Evolutionary conservation across 495 filamentous ascomycete species (phyloP).

Genomic region (Aspergillus sclerotioniger): DNA sequence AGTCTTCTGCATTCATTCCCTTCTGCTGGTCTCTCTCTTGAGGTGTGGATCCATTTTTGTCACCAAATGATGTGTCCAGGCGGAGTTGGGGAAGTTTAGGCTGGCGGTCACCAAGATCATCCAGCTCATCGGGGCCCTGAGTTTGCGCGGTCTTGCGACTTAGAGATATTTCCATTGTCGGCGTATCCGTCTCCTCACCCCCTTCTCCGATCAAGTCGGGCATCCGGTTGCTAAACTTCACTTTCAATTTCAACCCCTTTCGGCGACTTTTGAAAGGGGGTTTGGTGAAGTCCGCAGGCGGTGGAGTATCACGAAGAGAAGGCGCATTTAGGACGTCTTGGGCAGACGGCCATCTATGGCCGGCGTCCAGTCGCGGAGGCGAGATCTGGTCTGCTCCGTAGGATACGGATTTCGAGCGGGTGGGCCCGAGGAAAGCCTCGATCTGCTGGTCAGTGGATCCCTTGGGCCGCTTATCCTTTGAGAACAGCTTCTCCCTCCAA

Average conservation of each 20-base stretch:
- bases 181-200: conserved; percentile 74
- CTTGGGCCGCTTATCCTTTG: conserved; percentile 38
- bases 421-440: conserved; percentile 44
- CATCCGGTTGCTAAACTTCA: conserved; percentile 64
- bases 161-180: conserved; percentile 64
- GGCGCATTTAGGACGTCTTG: conserved; percentile 24
- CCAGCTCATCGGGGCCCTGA: conserved; percentile 6
- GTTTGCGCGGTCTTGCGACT: conserved; percentile 45
- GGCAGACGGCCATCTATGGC: conserved; percentile 26
- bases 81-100: conserved; percentile 25
- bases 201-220: conserved; percentile 84
- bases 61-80: conserved; percentile 40
- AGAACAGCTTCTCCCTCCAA: conserved; percentile 51
- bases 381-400: conserved; percentile 18
- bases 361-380: conserved; percentile 20
- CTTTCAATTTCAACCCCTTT: conserved; percentile 62
- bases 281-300: conserved; percentile 13
- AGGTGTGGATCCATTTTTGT: conserved; percentile 17
- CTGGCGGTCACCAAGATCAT: conserved; percentile 11
- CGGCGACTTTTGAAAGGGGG: conserved; percentile 35
- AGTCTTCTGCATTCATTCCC: conserved; percentile 15
- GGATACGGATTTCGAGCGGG: conserved; percentile 25
- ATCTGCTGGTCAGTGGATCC: conserved; percentile 41
- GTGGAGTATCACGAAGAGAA: conserved; percentile 17
- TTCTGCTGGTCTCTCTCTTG: conserved; percentile 11